These are phyloP conservation scores for Epichloe hybrida DNA, from an alignment of 2,329 filamentous ascomycete species.

Conservation along the genomic window DNA sequence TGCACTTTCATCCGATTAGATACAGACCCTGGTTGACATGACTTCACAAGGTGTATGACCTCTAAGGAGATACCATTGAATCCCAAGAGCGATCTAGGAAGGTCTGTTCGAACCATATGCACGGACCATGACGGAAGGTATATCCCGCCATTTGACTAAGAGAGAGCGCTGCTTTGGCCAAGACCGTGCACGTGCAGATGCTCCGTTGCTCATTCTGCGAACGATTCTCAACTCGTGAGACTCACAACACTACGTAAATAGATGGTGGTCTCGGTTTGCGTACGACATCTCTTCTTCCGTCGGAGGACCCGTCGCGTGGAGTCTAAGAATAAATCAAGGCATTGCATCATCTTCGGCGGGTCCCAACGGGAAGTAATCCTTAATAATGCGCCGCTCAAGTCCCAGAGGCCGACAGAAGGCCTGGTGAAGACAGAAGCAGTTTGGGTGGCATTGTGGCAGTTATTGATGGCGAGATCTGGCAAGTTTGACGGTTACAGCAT, in stretches of 20 bases:
- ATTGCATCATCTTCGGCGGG: slow-evolving; percentile 7
- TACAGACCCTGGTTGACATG: too few relatives aligned
- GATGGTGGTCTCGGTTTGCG: not conserved
- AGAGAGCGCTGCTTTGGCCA: not conserved
- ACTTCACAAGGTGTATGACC: too few relatives aligned
- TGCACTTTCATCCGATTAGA: too few relatives aligned
- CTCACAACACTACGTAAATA: not conserved
- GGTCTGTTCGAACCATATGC: not conserved
- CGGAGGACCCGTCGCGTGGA: not conserved
- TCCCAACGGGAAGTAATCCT: slow-evolving; percentile 12
- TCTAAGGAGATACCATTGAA: too few relatives aligned
- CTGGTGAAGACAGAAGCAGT: slow-evolving; percentile 2
- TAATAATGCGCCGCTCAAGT: not conserved
- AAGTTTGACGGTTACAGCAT: slow-evolving; percentile 6
- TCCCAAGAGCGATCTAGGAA: not conserved
- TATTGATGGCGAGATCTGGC: slow-evolving; percentile 9
- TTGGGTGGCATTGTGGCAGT: slow-evolving; percentile 2
- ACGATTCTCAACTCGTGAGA: not conserved
- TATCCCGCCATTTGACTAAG: not conserved
- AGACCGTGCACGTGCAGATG: not conserved
- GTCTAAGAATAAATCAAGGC: slow-evolving; percentile 6
- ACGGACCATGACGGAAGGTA: not conserved
- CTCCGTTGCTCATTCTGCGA: not conserved
- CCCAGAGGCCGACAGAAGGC: slow-evolving; percentile 5
- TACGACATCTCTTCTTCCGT: not conserved